A percentile compares a stretch with the other conserved stretches of the same genome.
Evolutionary conservation across 352 stramenopile genomes (phyloP).

Genomic region (Pythium biforme): DNA sequence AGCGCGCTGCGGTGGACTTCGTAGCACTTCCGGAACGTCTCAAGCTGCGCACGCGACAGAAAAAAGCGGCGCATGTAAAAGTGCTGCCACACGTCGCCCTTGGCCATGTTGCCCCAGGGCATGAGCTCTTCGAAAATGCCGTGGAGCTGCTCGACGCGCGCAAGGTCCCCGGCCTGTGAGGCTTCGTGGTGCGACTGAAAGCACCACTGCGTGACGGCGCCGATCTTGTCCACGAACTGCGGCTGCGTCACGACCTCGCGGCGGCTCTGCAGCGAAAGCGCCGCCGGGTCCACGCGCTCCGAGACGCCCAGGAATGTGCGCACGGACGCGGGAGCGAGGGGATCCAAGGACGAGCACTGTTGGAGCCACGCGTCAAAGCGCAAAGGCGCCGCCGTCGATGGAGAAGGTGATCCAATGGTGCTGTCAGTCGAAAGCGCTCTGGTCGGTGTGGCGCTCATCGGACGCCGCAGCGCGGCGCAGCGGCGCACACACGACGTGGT

Average conservation of each 20-base stretch:
- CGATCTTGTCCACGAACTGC: conserved; percentile 14
- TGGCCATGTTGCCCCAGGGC: conserved; percentile 53
- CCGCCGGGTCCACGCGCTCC: not conserved
- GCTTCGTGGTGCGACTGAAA: conserved; percentile 6
- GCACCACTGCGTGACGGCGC: conserved; percentile 11
- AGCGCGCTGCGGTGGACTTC: conserved; percentile 22
- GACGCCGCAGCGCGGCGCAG: not conserved
- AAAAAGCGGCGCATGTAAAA: conserved; percentile 72
- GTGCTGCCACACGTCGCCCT: conserved; percentile 42
- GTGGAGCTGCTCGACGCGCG: not conserved
- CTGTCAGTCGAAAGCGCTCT: no score
- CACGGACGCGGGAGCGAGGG: not conserved
- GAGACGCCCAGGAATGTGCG: conserved; percentile 1
- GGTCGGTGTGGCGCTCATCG: no score
- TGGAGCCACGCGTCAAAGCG: conserved; percentile 3
- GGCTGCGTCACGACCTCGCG: not conserved
- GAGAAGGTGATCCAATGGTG: no score
- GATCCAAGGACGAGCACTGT: not conserved
- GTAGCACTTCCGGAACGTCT: conserved; percentile 39
- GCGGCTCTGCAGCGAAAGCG: not conserved
- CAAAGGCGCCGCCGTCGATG: not conserved
- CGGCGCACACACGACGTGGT: not conserved
- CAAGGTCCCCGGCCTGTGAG: not conserved
- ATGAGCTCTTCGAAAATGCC: conserved; percentile 26
- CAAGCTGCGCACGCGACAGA: conserved; percentile 41